Evolutionary conservation across 2,329 filamentous ascomycete genomes (phyloP).

Genomic region (Xylaria polymorpha): DNA sequence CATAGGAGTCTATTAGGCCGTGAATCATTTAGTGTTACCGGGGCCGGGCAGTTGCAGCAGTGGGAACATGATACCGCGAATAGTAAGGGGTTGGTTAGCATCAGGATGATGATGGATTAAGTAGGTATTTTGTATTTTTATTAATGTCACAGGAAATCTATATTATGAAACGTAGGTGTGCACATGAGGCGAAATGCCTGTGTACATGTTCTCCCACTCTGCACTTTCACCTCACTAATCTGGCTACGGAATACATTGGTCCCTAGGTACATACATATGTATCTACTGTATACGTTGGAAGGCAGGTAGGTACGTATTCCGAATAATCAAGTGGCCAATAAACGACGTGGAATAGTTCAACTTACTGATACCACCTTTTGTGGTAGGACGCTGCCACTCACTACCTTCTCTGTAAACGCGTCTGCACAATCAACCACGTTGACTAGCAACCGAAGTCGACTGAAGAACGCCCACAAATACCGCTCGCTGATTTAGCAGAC

Average conservation of each 20-base stretch:
- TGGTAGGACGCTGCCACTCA: neutral
- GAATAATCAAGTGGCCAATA: slow-evolving; percentile 7
- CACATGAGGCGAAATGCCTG: neutral
- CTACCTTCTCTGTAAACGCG: slow-evolving; percentile 6
- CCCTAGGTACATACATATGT: neutral
- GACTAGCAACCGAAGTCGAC: slow-evolving; percentile 29
- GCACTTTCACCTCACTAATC: neutral
- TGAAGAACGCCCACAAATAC: slow-evolving; percentile 28
- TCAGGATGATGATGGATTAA: neutral
- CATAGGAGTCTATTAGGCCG: no score
- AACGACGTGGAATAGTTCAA: slow-evolving; percentile 6
- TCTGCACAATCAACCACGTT: slow-evolving; percentile 17
- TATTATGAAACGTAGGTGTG: neutral
- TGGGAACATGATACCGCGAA: slow-evolving; percentile 4
- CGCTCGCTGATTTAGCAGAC: slow-evolving; percentile 20
- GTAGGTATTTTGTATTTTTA: neutral
- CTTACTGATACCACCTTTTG: neutral
- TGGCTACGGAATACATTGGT: neutral
- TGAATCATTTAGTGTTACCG: slow-evolving; percentile 29
- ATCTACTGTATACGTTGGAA: no score
- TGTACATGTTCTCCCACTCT: neutral
- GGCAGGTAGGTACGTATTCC: slow-evolving; percentile 3
- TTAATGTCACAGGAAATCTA: neutral
- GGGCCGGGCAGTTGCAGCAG: slow-evolving; percentile 41
- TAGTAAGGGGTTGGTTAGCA: neutral